A percentile compares a stretch with the other conserved stretches of the same genome.
Evolutionary conservation across 805 yeast genomes (phyloP).

Genomic region (Wickerhamomyces hampshirensis): DNA sequence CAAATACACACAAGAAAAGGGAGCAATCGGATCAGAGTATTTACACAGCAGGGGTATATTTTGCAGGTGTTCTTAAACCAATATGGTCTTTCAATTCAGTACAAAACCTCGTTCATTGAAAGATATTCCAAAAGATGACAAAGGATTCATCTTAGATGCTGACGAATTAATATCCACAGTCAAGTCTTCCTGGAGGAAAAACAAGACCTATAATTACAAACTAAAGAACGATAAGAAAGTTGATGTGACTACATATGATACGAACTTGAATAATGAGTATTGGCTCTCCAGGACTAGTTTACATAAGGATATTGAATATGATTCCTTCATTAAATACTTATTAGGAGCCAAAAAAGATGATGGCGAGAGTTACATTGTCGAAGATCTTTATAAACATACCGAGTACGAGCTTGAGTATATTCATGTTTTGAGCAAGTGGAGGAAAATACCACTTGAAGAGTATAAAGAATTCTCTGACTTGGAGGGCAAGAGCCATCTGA

Average conservation of each 20-base stretch:
- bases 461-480: constrained; percentile 12
- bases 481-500: constrained; percentile 5
- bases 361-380: constrained; percentile 11
- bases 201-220: constrained; percentile 27
- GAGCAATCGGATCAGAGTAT: too few species aligned
- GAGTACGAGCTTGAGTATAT: constrained; percentile 31
- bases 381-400: constrained; percentile 28
- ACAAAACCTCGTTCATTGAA: constrained; percentile 11
- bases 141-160: constrained; percentile 20
- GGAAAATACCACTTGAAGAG: constrained; percentile 18
- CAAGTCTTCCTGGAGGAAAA: constrained; percentile 26
- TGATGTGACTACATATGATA: constrained; percentile 29
- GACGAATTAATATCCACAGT: constrained; percentile 23
- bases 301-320: constrained; percentile 21
- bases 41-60: background rate
- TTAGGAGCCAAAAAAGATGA: constrained; percentile 24
- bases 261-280: constrained; percentile 23
- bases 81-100: constrained; percentile 16
- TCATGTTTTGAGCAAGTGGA: constrained; percentile 27
- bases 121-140: constrained; percentile 15
- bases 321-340: constrained; percentile 23
- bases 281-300: constrained; percentile 31
- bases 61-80: background rate
- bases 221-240: constrained; percentile 22
- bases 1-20: too few species aligned